Conservation (phyloP, 2,329 filamentous ascomycete genomes). For the Whalleya microplaca region DNA sequence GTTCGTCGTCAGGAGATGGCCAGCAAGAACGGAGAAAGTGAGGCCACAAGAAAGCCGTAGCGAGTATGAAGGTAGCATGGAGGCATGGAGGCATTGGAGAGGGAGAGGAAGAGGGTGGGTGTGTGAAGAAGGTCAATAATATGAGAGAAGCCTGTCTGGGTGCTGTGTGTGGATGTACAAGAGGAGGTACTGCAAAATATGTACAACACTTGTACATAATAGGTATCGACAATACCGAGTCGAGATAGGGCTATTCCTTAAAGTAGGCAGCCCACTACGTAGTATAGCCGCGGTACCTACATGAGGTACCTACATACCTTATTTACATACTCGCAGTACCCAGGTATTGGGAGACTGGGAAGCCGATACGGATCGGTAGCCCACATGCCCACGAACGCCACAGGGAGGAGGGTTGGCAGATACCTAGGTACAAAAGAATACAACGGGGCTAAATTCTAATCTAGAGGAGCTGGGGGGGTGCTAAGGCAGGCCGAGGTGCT, state of each 20-base stretch:
- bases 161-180: not conserved
- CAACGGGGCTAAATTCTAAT: not conserved
- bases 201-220: not conserved
- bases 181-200: not conserved
- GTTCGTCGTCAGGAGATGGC: constrained; percentile 4
- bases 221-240: too few species aligned
- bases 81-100: constrained; percentile 6
- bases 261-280: too few species aligned
- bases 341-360: too few species aligned
- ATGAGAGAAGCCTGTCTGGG: too few species aligned
- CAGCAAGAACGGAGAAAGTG: constrained; percentile 6
- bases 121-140: not conserved
- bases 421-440: not conserved
- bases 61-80: constrained; percentile 18
- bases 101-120: constrained; percentile 4
- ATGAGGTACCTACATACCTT: too few species aligned
- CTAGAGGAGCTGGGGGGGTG: not conserved
- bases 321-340: too few species aligned
- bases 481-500: not conserved
- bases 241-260: too few species aligned
- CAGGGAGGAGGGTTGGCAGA: too few species aligned
- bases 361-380: not conserved
- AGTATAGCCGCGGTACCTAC: too few species aligned
- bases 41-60: constrained; percentile 11
- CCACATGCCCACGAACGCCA: not conserved